Conservation (phyloP, 352 stramenopile species). For the Phytophthora cryptogea region DNA sequence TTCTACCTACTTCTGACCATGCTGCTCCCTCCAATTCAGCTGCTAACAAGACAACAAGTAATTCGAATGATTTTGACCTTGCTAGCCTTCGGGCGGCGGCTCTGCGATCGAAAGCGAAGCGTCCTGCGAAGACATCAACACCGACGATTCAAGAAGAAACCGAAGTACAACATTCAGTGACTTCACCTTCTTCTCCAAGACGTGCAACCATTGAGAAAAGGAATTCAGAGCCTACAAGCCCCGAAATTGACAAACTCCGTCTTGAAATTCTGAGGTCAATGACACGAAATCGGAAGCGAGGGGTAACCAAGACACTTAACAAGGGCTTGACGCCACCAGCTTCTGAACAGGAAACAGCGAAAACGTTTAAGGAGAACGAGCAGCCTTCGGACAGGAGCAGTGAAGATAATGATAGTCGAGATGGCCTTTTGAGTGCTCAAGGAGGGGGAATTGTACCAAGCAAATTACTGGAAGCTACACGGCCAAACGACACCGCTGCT, state of each 20-base stretch:
- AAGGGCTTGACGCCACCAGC: slow-evolving; percentile 1
- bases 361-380: slow-evolving; percentile 4
- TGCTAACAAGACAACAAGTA: slow-evolving; percentile 12
- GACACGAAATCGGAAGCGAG: slow-evolving; percentile 38
- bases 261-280: slow-evolving; percentile 56
- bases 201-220: slow-evolving; percentile 1
- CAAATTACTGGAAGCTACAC: neutral
- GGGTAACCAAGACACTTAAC: slow-evolving; percentile 9
- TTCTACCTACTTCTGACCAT: neutral
- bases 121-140: slow-evolving; percentile 15
- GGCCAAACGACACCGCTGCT: neutral
- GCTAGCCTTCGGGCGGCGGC: slow-evolving; percentile 71
- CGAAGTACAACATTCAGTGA: slow-evolving; percentile 1
- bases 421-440: slow-evolving; percentile 1
- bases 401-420: neutral
- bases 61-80: slow-evolving; percentile 51
- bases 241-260: slow-evolving; percentile 47
- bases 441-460: neutral
- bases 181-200: slow-evolving; percentile 8
- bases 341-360: neutral
- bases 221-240: slow-evolving; percentile 16
- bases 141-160: neutral
- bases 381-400: neutral
- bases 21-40: neutral
- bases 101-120: slow-evolving; percentile 68